Percentiles rank a stretch among this genome's conserved stretches.
Evolutionary conservation across 257 asterid species (phyloP).

Genomic region (Jaltomata sinuosa): DNA sequence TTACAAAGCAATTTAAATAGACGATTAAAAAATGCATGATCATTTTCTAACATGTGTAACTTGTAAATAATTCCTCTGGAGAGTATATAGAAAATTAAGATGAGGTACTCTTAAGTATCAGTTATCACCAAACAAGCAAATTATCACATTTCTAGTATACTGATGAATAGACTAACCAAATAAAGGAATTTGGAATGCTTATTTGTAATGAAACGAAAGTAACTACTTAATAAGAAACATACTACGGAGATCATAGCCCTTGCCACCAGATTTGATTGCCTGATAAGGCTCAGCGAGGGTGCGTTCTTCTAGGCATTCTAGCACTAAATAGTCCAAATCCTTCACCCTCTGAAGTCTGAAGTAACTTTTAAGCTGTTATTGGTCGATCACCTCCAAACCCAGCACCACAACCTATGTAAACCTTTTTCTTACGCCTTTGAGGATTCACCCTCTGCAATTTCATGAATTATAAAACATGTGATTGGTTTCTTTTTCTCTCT

Average conservation of each 20-base stretch:
- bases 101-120: too few relatives aligned
- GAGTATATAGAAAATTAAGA: too few relatives aligned
- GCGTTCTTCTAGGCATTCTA: slow-evolving; percentile 97
- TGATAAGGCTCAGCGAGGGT: slow-evolving; percentile 86
- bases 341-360: slow-evolving; percentile 66
- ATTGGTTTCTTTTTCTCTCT: background rate
- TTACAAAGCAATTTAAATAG: too few relatives aligned
- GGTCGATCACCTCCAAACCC: slow-evolving; percentile 98
- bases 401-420: slow-evolving; percentile 89
- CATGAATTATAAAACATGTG: background rate
- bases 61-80: too few relatives aligned
- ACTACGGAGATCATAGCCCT: slow-evolving; percentile 93
- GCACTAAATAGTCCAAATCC: slow-evolving; percentile 73
- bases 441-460: slow-evolving; percentile 59
- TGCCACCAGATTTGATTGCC: slow-evolving; percentile 55
- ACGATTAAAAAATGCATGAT: too few relatives aligned
- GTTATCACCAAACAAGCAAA: background rate
- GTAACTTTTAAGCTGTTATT: slow-evolving; percentile 74
- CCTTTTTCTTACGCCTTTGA: slow-evolving; percentile 64
- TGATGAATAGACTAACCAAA: background rate
- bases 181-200: background rate
- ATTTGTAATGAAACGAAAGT: background rate
- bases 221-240: slow-evolving; percentile 15
- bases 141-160: background rate
- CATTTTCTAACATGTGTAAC: too few relatives aligned